These are phyloP conservation scores for Hypoxylon sp. DNA, from an alignment of 2,329 filamentous ascomycete species.

Conservation along the genomic window DNA sequence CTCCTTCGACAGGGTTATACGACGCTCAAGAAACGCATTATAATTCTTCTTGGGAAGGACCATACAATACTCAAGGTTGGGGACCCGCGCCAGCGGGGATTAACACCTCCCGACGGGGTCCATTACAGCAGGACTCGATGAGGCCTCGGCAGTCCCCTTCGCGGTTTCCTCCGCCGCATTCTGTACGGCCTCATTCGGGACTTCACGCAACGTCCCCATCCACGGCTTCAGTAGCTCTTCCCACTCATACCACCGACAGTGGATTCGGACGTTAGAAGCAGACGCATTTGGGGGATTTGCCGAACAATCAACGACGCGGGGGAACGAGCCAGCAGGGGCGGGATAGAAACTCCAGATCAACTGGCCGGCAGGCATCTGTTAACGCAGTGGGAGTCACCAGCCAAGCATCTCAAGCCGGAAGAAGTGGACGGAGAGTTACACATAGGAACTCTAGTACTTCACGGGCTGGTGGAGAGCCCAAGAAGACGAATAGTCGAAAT, in stretches of 20 bases:
- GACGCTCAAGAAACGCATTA: not conserved
- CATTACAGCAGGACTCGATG: not conserved
- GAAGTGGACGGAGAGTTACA: not conserved
- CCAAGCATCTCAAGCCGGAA: not conserved
- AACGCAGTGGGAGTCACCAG: not conserved
- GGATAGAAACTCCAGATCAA: not conserved
- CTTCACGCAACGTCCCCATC: not conserved
- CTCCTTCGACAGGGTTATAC: not conserved
- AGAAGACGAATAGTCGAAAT: not conserved
- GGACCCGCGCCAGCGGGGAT: not conserved
- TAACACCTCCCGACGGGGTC: not conserved
- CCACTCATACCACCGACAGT: not conserved
- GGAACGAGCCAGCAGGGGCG: not conserved
- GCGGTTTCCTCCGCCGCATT: too few species aligned
- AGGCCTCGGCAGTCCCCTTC: not conserved
- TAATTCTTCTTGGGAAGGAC: not conserved
- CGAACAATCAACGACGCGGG: not conserved
- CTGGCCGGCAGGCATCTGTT: not conserved
- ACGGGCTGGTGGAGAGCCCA: not conserved
- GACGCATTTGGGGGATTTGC: not conserved
- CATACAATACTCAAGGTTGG: not conserved
- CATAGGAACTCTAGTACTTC: not conserved
- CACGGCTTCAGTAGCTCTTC: not conserved
- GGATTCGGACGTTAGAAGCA: not conserved
- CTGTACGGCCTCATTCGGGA: not conserved